phyloP scores from a whole-genome alignment of 768 basidiomycete species.

The Mycena filopes region DNA sequence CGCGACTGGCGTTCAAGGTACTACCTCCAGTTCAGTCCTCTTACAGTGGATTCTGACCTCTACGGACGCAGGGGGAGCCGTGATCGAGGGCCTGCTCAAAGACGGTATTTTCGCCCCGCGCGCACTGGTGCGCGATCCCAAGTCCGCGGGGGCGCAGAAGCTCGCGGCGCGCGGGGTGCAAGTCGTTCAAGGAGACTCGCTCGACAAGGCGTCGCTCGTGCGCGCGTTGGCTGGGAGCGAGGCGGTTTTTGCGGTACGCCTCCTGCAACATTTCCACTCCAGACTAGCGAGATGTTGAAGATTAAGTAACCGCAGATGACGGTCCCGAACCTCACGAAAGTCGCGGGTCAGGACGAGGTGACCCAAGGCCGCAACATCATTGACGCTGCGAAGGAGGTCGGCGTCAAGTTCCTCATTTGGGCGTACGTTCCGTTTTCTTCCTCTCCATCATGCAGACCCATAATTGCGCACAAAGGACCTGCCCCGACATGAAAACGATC shows the following conservation, averaged over 20 bases:
- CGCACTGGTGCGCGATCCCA: not conserved
- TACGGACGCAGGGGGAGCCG: not conserved
- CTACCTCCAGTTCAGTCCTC: too few relatives aligned
- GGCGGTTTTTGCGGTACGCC: not conserved
- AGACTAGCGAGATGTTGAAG: too few relatives aligned
- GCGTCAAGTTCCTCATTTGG: conserved; percentile 2
- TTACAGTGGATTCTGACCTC: too few relatives aligned
- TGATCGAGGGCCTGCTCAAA: not conserved
- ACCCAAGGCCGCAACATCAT: not conserved
- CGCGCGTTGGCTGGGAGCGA: not conserved
- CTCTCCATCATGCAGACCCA: not conserved
- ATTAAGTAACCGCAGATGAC: not conserved
- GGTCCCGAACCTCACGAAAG: not conserved
- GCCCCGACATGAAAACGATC: not conserved
- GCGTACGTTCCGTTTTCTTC: not conserved
- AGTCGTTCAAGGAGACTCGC: not conserved
- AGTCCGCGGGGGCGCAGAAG: not conserved
- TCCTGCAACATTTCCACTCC: too few relatives aligned
- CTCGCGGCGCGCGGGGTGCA: not conserved
- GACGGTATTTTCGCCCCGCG: not conserved
- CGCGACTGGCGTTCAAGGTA: too few relatives aligned
- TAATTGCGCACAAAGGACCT: not conserved
- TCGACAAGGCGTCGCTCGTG: not conserved
- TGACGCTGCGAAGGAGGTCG: too few relatives aligned
- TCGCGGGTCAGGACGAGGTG: not conserved